phyloP scores from a whole-genome alignment of 352 stramenopile genomes.

The Pythium biforme region DNA sequence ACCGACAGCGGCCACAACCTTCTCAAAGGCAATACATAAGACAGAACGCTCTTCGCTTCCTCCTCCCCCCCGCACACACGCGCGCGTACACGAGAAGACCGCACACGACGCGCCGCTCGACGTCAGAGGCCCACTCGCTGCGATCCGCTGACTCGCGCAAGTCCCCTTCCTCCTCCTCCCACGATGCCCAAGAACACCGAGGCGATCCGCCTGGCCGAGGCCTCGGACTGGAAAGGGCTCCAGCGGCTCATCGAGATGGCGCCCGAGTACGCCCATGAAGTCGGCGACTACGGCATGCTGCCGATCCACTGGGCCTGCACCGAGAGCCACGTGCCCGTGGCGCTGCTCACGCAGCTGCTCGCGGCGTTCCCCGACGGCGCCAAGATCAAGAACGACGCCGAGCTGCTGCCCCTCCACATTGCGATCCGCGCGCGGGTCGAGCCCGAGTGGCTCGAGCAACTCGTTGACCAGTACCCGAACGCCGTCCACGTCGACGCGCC shows the following conservation, averaged over 20 bases:
- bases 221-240: conserved; percentile 72
- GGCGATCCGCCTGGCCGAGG: conserved; percentile 72
- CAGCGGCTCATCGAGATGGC: conserved; percentile 59
- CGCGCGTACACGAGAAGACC: not conserved
- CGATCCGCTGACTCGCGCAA: too few species aligned
- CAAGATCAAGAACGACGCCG: conserved; percentile 55
- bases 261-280: conserved; percentile 42
- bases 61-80: not conserved
- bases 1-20: not conserved
- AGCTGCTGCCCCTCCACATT: conserved; percentile 76
- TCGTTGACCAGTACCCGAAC: conserved; percentile 55
- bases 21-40: not conserved
- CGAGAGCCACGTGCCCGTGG: conserved; percentile 53
- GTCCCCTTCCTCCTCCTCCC: not conserved
- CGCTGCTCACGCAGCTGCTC: conserved; percentile 62
- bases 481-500: conserved; percentile 46
- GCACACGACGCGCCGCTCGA: not conserved
- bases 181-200: conserved; percentile 42
- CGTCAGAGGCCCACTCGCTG: not conserved
- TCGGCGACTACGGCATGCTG: conserved; percentile 82
- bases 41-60: too few species aligned
- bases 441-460: conserved; percentile 44
- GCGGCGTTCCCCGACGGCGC: conserved; percentile 59
- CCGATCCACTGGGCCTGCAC: conserved; percentile 82
- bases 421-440: conserved; percentile 60